Base-by-base conservation (phyloP, 129 eudicot species). In the Centrapalus pauciflorus region DNA sequence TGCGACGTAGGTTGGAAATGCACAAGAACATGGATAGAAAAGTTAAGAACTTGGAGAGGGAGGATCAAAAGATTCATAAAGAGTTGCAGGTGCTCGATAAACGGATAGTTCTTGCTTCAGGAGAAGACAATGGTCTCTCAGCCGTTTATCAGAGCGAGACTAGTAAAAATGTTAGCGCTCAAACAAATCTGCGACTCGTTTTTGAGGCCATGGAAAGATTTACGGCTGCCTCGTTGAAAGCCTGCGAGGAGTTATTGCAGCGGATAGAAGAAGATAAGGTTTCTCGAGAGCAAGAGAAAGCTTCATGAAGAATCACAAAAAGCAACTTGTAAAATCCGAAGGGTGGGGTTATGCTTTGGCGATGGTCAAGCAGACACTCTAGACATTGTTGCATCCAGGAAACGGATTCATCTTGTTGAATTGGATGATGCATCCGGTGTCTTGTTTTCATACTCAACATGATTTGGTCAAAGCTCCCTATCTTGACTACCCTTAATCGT, bases 81-180 rank as follows among this genome's bases (percentile, higher is more conserved):
- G 95, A 86, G 85, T 85, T 93, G 60, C 95, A 85, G 58, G 89
- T 87, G 33, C 76, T 93, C 13, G 92, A 93, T 69, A 93, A 94
- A 80, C 80, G 82, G 67, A 75, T 89, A 20, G 96, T 82, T 58
- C 8, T 82, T 27, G 59, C 74, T 33, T 65, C 77, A 19, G 81
- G 78, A 11, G 86, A 67, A 14, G 67, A 55, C 13, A 78, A 54
- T 17, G 79, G 80, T 32, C 66, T 79, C 12, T 71, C 88, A 7
- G 92, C 75, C 13, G 97, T 94, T 24, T 89, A 82, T 72, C 99
- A 89, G 70, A 94, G 95, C 14, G 97, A 94, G 70, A 87, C 95
- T 9, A 82, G 85, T 80, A 88, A 81, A 73, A 82, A 67, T 17
- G 73, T 81, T 34, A 79, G 90, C n/a, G 79, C 92, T n/a, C 99